A percentile compares a stretch with the other conserved stretches of the same genome.
Conservation (phyloP, 2,329 filamentous ascomycete genomes). For the Cadophora gregata region DNA sequence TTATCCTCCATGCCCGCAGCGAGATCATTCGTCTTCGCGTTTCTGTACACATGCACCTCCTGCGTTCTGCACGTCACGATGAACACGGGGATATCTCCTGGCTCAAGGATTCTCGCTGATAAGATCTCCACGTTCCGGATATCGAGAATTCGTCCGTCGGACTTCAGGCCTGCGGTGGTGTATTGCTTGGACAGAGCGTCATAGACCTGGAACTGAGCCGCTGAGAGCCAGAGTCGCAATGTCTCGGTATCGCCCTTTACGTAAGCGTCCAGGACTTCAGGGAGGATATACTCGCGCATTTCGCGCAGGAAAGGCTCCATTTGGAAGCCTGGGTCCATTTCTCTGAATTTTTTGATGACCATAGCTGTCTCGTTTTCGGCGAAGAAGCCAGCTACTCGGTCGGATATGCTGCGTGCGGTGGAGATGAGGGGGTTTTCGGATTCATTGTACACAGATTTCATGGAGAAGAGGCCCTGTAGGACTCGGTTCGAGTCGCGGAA, state of each 20-base stretch:
- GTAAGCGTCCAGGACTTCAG: constrained; percentile 96
- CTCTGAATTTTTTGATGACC: constrained; percentile 97
- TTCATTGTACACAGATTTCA: constrained; percentile 90
- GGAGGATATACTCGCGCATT: constrained; percentile 96
- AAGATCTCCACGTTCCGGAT: constrained; percentile 93
- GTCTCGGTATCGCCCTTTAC: constrained; percentile 94
- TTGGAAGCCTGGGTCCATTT: constrained; percentile 95
- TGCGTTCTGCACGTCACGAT: constrained; percentile 97
- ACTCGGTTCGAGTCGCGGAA: constrained; percentile 91
- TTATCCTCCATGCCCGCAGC: constrained; percentile 98
- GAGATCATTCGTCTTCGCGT: constrained; percentile 86
- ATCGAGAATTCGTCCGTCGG: constrained; percentile 92
- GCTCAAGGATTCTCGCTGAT: constrained; percentile 79
- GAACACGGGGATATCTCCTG: constrained; percentile 90
- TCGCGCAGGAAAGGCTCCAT: constrained; percentile 94
- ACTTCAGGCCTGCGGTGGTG: constrained; percentile 89
- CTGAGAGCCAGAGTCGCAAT: constrained; percentile 92
- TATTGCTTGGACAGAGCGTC: constrained; percentile 97
- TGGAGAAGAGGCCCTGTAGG: constrained; percentile 84
- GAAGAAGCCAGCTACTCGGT: constrained; percentile 93
- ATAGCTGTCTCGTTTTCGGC: constrained; percentile 97
- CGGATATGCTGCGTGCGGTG: constrained; percentile 89
- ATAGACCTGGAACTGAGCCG: constrained; percentile 95
- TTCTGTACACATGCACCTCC: constrained; percentile 96
- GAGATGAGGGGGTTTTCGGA: constrained; percentile 96